Percentiles rank a stretch among this genome's conserved stretches.
Conservation (phyloP, 176 grass and related monocot species). For the Carex kokanica region DNA sequence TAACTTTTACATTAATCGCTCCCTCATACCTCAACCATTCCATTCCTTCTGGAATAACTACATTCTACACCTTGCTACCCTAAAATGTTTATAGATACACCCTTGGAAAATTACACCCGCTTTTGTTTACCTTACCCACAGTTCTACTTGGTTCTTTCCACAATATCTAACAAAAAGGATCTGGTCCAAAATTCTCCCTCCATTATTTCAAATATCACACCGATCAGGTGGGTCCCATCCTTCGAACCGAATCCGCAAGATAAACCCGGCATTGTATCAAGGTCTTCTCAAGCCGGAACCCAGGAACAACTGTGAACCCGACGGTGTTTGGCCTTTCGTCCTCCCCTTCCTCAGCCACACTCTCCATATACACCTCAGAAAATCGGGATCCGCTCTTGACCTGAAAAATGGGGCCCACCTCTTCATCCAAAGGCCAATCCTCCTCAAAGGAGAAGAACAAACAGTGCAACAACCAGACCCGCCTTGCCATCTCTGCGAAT, state of each 20-base stretch:
- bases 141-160: constrained; percentile 1
- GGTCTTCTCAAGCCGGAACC: constrained; percentile 63
- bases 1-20: background rate
- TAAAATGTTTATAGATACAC: constrained; percentile 15
- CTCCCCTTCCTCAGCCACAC: constrained; percentile 33
- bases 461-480: constrained; percentile 88
- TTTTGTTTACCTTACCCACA: constrained; percentile 4
- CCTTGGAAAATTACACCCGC: background rate
- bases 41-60: constrained; percentile 1
- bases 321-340: constrained; percentile 33
- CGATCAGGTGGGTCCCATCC: background rate
- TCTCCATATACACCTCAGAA: constrained; percentile 95
- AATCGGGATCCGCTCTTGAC: constrained; percentile 46
- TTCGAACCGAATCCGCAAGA: constrained; percentile 23
- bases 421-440: constrained; percentile 41
- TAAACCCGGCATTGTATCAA: constrained; percentile 80
- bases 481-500: constrained; percentile 79
- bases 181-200: background rate
- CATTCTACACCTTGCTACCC: constrained; percentile 24
- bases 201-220: background rate
- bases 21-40: background rate
- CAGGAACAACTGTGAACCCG: constrained; percentile 80
- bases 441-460: constrained; percentile 82
- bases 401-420: constrained; percentile 56
- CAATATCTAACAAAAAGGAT: constrained; percentile 6